Percentiles rank a stretch among this genome's conserved stretches.
phyloP scores from a whole-genome alignment of 139 green algal genomes.

The Coccomyxa sp. region DNA sequence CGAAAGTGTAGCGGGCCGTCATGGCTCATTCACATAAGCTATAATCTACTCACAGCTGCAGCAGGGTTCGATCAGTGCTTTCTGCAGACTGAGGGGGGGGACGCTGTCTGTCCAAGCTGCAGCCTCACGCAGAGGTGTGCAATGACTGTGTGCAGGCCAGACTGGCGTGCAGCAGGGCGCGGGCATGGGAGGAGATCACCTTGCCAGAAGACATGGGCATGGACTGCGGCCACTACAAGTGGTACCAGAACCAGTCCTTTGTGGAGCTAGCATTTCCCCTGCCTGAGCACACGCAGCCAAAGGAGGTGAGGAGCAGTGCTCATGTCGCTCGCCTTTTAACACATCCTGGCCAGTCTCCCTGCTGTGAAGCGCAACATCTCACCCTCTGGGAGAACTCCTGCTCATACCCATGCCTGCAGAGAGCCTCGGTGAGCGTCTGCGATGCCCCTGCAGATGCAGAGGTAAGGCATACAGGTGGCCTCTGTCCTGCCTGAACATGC shows the following conservation, averaged over 20 bases:
- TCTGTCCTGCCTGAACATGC: background rate
- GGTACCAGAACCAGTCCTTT: slow-evolving; percentile 76
- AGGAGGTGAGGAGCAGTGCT: slow-evolving; percentile 2
- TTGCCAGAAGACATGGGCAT: slow-evolving; percentile 44
- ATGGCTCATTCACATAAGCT: too few species aligned
- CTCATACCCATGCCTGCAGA: too few species aligned
- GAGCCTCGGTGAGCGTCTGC: background rate
- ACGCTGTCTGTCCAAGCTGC: background rate
- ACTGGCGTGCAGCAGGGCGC: background rate
- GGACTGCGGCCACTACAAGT: slow-evolving; percentile 66
- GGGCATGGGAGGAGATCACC: slow-evolving; percentile 30
- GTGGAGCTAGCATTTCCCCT: slow-evolving; percentile 72
- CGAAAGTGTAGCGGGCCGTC: too few species aligned
- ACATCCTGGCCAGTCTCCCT: too few species aligned
- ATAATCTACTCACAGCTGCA: background rate
- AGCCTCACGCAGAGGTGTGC: too few species aligned
- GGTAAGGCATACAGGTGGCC: background rate
- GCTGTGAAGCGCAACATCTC: too few species aligned
- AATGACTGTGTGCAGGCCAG: background rate
- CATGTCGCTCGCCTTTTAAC: too few species aligned
- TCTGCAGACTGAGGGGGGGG: background rate
- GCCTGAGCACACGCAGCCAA: slow-evolving; percentile 13
- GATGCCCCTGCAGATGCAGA: background rate
- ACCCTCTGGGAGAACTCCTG: too few species aligned
- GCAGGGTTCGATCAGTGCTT: too few species aligned